Base-by-base conservation (phyloP, 2,329 filamentous ascomycete species). In the Trichoderma guizhouense region DNA sequence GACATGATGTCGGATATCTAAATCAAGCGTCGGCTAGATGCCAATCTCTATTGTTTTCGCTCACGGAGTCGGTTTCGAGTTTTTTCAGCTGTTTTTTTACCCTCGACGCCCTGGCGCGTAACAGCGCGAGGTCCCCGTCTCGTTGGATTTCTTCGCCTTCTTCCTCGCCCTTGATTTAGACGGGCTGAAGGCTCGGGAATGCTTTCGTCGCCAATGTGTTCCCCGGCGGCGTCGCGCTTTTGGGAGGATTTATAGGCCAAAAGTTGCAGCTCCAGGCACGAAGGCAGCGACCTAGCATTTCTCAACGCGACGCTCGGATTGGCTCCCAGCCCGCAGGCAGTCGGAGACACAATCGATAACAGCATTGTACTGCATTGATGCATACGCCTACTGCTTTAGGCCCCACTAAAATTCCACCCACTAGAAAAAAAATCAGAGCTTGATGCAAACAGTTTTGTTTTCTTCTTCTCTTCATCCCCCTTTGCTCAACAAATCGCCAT, bases 401-500 rank as follows among this genome's bases (percentile, higher is more conserved):
- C 74, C 71, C 75, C 73, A 72, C 73, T 72, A 26, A 71, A 74
- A 75, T 67, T 71, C 24, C 30, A 21, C 39, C 39, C n/a, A 21
- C 28, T n/a, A 60, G n/a, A 60, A 60, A 34, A 62, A 79, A 79
- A 79, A 78, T 74, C 73, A 73, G 72, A 69, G 72, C 60, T 68
- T 62, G 39, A 26, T 43, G 26, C 28, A 66, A 2, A 64, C 0
- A 36, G 39, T 36, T n/a, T 69, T 57, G 76, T 76, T 78, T 74
- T 75, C 76, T 71, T 74, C 79, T 77, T 77, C 76, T 79, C 81
- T 81, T 80, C 84, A 85, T 89, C 89, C 90, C 91, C 80, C 92
- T 90, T 94, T 97, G 95, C 88, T 95, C 94, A 90, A 98, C 94
- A 94, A 94, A 97, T 98, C 95, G 95, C 95, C 92, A 91, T 97